Evolutionary conservation across 306 rosid genomes (phyloP), one percentile per base, ranked within the genome.

Genomic region (Rubus parviflorus): DNA sequence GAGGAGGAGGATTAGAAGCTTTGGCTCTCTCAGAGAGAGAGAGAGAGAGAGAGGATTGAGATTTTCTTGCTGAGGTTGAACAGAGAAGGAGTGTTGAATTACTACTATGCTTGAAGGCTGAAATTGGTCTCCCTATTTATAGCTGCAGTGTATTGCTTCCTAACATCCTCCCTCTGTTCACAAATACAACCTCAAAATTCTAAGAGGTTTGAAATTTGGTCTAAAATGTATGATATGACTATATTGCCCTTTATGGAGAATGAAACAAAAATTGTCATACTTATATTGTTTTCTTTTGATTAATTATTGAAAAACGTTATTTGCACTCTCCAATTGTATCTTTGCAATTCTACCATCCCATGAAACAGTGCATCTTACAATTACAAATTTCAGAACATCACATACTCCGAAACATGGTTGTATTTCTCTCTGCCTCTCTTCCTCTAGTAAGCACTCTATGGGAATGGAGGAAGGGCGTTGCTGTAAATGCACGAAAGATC

Each of bases 71-170:
- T 57, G 17, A 16, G 23, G 38, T 30, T 23, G 13, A 40, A 19
- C 7, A n/a, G 68, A 25, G 52, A 17, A 52, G 12, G 57, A 64
- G 64, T 40, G 46, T 37, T 63, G 72, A n/a, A 22, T 68, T 49
- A 61, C 71, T 19, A 30, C 71, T 19, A 30, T 40, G 77, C 58
- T 40, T 43, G 19, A 60, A 47, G 48, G 37, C 30, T 35, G 53
- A 3, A 72, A 4, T 60, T 47, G 30, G 58, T 75, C 42, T 67
- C 64, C 63, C 16, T 88, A 90, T 92, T 94, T 94, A 90, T 94
- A 90, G 90, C 77, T 76, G 82, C 66, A 53, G 72, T 8, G 76
- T 23, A 7, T 4, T 49, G 83, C 25, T 58, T 74, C 43, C 77
- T 14, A 13, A 42, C 19, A 43, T 43, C 64, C 65, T 17, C 54